Evolutionary conservation across 352 stramenopile genomes (phyloP).

Genomic region (Nothophytophthora sp.): DNA sequence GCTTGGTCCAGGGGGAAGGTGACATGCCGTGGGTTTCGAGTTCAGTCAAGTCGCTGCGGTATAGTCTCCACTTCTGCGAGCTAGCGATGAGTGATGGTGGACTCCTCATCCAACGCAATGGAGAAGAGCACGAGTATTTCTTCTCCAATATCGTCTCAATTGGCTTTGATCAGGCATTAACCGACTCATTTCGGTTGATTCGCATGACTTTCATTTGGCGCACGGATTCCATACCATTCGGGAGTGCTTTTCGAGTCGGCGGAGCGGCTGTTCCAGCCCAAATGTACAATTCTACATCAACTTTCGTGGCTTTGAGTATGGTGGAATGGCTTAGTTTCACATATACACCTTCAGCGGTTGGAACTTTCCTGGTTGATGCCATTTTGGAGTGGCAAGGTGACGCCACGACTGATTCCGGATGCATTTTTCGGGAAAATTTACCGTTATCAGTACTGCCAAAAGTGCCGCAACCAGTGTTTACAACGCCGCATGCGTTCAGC

Average conservation of each 20-base stretch:
- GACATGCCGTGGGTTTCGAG: neutral
- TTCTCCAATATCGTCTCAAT: slow-evolving; percentile 1
- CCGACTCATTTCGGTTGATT: neutral
- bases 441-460: slow-evolving; percentile 9
- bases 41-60: slow-evolving; percentile 5
- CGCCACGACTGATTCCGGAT: slow-evolving; percentile 4
- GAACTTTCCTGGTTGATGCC: slow-evolving; percentile 12
- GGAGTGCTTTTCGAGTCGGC: slow-evolving; percentile 4
- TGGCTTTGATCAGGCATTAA: too few relatives aligned
- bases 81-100: neutral
- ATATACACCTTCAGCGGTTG: slow-evolving; percentile 4
- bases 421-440: slow-evolving; percentile 11
- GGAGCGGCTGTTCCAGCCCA: neutral
- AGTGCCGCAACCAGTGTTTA: slow-evolving; percentile 8
- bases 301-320: slow-evolving; percentile 1
- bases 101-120: slow-evolving; percentile 9
- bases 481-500: slow-evolving; percentile 15
- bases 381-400: slow-evolving; percentile 15
- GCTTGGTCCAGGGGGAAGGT: neutral
- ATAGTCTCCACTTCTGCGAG: slow-evolving; percentile 16
- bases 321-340: neutral
- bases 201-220: slow-evolving; percentile 15
- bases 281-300: slow-evolving; percentile 14
- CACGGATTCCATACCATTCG: neutral
- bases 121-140: neutral